Conservation (phyloP, 2,329 filamentous ascomycete genomes). For the Neofusicoccum parvum region DNA sequence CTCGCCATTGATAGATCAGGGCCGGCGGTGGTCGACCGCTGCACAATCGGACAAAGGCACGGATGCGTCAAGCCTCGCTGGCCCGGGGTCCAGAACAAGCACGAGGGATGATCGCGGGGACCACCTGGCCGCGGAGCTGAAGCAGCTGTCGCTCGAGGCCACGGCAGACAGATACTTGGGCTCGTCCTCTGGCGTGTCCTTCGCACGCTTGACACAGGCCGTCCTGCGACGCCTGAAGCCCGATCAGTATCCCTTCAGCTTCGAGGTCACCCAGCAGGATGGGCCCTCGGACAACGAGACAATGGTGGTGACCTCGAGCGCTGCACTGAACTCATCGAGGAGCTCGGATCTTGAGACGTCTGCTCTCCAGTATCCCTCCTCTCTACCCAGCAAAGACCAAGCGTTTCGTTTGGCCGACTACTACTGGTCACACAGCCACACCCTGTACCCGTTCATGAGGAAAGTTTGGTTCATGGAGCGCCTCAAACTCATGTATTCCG, state of each 20-base stretch:
- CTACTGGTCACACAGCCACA: slow-evolving; percentile 53
- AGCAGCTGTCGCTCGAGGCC: slow-evolving; percentile 42
- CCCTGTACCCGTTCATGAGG: slow-evolving; percentile 49
- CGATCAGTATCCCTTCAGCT: slow-evolving; percentile 23
- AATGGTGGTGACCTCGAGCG: not conserved
- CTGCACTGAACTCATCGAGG: not conserved
- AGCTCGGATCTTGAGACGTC: not conserved
- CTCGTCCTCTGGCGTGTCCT: slow-evolving; percentile 48
- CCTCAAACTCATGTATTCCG: slow-evolving; percentile 26
- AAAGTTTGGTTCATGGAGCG: slow-evolving; percentile 38
- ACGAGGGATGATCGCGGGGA: slow-evolving; percentile 5
- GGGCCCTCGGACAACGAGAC: not conserved
- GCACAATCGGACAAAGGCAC: not conserved
- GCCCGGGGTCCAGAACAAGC: not conserved
- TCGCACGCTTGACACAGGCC: slow-evolving; percentile 33
- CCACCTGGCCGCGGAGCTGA: slow-evolving; percentile 28
- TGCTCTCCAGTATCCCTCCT: not conserved
- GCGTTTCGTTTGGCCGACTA: slow-evolving; percentile 32
- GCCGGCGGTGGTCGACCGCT: not conserved
- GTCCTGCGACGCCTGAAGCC: slow-evolving; percentile 31
- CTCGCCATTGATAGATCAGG: not conserved
- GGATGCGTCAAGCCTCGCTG: not conserved
- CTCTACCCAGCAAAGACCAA: not conserved
- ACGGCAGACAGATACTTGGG: slow-evolving; percentile 49
- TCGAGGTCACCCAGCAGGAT: slow-evolving; percentile 17